Base-by-base conservation (phyloP, 129 eudicot genomes). In the Pittosporum tobira region DNA sequence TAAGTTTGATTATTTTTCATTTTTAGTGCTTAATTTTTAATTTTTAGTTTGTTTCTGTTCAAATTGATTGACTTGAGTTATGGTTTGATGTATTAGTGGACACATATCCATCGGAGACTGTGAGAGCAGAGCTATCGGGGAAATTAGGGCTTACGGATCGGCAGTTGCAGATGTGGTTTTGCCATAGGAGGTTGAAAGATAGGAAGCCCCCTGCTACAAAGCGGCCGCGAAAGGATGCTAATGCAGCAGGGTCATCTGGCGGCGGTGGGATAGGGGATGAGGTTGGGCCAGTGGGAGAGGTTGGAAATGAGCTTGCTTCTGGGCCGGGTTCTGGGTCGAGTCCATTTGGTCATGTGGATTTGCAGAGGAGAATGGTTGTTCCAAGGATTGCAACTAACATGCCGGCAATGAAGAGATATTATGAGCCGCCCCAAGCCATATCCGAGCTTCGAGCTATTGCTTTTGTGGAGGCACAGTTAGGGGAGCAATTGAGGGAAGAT, bases 121-220 rank as follows among this genome's bases (percentile, higher is more conserved):
- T 85, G 64, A 66, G 97, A 62, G 95, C 94, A 12, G 89, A 85
- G 58, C 71, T 90, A 28, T 82, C 95, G 0, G 78, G 42, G 11
- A 75, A 85, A 55, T 67, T 85, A 71, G 94, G 88, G 19, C 84
- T 90, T 27, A 63, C 97, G 61, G 95, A 90, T 80, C 76, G 97
- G 57, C 95, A 90, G 52, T 71, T 90, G 66, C 95, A 90, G 76
- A 90, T 90, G 97, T 90, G 97, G 97, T 90, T 90, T 71, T 90
- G 97, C 61, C 95, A 90, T 34, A 57, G 95, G 81, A 80, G 97
- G 73, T 67, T 90, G 51, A 90, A 90, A 69, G 97, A 90, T 67
- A 69, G 84, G 62, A 90, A 90, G 57, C 65, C 79, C 0, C 69
- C 84, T 2, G 61, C 81, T 0, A 82, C 61, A 36, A 82, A 80